Percentiles rank a stretch among this genome's conserved stretches.
Conservation (phyloP, 441 rosid species). For the Populus tomentosa region DNA sequence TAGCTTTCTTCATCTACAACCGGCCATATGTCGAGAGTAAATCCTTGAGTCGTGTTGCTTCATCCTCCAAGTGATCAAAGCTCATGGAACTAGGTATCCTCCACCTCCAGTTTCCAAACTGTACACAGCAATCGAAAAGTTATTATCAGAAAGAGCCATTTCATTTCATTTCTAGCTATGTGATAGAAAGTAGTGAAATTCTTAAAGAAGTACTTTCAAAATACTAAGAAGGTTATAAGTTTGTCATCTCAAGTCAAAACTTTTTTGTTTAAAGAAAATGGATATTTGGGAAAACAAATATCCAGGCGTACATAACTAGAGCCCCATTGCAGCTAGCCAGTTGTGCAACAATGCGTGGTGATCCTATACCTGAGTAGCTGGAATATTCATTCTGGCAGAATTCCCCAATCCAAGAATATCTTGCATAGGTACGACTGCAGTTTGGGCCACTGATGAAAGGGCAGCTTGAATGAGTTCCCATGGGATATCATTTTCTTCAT, state of each 20-base stretch:
- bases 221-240: too few relatives aligned
- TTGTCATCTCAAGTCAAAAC: too few relatives aligned
- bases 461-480: constrained; percentile 71
- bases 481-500: constrained; percentile 48
- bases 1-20: constrained; percentile 25
- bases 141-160: not conserved
- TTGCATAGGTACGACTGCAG: constrained; percentile 84
- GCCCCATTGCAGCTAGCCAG: not conserved
- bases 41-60: constrained; percentile 51
- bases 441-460: constrained; percentile 72
- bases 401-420: constrained; percentile 80
- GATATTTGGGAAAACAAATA: too few relatives aligned
- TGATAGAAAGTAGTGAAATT: not conserved
- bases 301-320: not conserved
- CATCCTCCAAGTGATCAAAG: constrained; percentile 57
- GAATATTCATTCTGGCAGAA: constrained; percentile 91
- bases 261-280: too few relatives aligned
- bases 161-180: not conserved
- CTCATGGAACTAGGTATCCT: constrained; percentile 62
- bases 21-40: constrained; percentile 66
- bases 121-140: constrained; percentile 14
- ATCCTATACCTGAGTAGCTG: constrained; percentile 72
- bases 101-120: constrained; percentile 95
- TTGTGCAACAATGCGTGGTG: not conserved
- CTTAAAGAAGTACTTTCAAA: not conserved